A percentile compares a stretch with the other conserved stretches of the same genome.
phyloP scores from a whole-genome alignment of 768 basidiomycete species.

The Tephrocybe sp. region DNA sequence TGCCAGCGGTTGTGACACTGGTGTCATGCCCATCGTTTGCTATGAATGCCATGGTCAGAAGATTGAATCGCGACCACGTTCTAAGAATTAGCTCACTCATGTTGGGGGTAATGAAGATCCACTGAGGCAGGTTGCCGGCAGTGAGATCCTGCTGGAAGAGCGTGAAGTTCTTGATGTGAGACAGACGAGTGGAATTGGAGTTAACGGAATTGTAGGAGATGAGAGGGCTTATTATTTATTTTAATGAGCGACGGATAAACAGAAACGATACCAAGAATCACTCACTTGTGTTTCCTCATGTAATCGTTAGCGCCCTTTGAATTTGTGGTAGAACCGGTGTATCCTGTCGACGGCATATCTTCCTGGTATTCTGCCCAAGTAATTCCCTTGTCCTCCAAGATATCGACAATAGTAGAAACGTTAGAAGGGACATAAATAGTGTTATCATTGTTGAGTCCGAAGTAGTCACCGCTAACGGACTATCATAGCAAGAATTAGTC shows the following conservation, averaged over 20 bases:
- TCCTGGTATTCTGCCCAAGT: constrained; percentile 65
- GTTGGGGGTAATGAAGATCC: constrained; percentile 65
- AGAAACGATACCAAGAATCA: not conserved
- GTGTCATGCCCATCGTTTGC: constrained; percentile 65
- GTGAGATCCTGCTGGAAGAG: constrained; percentile 56
- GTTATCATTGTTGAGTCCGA: constrained; percentile 42
- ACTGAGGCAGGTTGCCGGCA: constrained; percentile 51
- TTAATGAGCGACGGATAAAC: not conserved
- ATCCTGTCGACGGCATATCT: constrained; percentile 51
- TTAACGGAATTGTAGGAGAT: constrained; percentile 51
- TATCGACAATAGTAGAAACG: constrained; percentile 56
- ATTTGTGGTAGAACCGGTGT: constrained; percentile 32
- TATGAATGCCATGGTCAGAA: constrained; percentile 4
- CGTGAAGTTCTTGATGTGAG: constrained; percentile 56
- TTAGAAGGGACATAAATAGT: constrained; percentile 39
- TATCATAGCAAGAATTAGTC: not conserved
- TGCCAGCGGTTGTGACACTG: constrained; percentile 40
- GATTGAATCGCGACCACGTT: not conserved
- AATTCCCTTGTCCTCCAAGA: constrained; percentile 55
- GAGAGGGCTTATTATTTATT: constrained; percentile 30
- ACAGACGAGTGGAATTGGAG: constrained; percentile 36
- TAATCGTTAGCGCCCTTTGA: constrained; percentile 23
- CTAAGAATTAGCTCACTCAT: constrained; percentile 24
- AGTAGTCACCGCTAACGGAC: constrained; percentile 17
- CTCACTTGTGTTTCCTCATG: constrained; percentile 30